A percentile compares a stretch with the other conserved stretches of the same genome.
Conservation (phyloP, 2,329 filamentous ascomycete genomes). For the Penicillium rolfsii region DNA sequence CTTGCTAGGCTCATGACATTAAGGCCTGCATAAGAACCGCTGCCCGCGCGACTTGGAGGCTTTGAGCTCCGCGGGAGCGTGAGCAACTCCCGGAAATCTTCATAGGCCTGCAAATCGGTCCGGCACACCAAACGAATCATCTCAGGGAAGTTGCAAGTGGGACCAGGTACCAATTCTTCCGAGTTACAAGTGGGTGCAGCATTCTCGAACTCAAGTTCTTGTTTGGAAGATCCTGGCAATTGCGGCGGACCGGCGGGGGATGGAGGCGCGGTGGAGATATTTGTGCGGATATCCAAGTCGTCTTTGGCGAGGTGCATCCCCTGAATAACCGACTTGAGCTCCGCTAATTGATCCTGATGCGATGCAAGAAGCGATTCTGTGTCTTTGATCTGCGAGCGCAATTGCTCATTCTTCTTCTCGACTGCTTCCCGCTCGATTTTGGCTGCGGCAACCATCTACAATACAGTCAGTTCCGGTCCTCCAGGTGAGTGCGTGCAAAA, state of each 20-base stretch:
- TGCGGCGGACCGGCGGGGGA: constrained; percentile 69
- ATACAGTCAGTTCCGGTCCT: constrained; percentile 19
- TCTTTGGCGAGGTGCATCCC: constrained; percentile 73
- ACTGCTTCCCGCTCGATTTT: constrained; percentile 81
- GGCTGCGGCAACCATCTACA: constrained; percentile 84
- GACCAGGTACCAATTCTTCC: constrained; percentile 62
- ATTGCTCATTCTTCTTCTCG: constrained; percentile 83
- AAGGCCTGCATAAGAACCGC: constrained; percentile 69
- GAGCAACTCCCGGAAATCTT: constrained; percentile 81
- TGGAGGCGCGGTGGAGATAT: constrained; percentile 70
- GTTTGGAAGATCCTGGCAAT: constrained; percentile 58
- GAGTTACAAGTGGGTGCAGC: constrained; percentile 53
- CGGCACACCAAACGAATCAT: constrained; percentile 82
- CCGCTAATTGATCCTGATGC: constrained; percentile 88
- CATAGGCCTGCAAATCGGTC: constrained; percentile 77
- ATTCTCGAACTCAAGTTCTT: constrained; percentile 64
- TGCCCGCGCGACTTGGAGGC: constrained; percentile 68
- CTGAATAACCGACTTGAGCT: constrained; percentile 92
- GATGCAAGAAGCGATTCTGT: constrained; percentile 83
- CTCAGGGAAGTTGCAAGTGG: constrained; percentile 75
- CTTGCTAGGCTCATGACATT: constrained; percentile 61
- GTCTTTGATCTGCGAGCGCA: constrained; percentile 82
- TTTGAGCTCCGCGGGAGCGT: constrained; percentile 66
- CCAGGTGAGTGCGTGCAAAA: neutral
- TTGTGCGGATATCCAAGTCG: constrained; percentile 70